phyloP scores from a whole-genome alignment of 2,329 filamentous ascomycete genomes.

The Cladosporium oxysporum region DNA sequence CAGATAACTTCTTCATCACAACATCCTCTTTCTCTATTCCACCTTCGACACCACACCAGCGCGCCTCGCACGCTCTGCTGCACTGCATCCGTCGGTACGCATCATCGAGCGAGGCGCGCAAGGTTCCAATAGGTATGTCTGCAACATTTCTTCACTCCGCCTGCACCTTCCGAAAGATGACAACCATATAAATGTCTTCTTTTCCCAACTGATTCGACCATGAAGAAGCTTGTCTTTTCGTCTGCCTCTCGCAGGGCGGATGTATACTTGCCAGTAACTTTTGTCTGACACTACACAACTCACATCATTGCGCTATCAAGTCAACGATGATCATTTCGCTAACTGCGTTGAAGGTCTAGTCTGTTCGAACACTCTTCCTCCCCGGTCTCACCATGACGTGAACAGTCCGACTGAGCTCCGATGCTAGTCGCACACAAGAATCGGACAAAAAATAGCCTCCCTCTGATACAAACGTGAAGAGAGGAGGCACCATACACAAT shows the following conservation, averaged over 20 bases:
- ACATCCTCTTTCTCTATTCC: background rate
- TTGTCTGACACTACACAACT: constrained; percentile 64
- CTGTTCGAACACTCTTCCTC: background rate
- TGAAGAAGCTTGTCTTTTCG: constrained; percentile 75
- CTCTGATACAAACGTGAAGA: background rate
- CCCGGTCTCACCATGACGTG: background rate
- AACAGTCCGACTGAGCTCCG: background rate
- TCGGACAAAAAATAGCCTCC: constrained; percentile 5
- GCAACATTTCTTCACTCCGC: constrained; percentile 13
- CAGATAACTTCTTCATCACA: constrained; percentile 5
- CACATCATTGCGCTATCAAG: constrained; percentile 4
- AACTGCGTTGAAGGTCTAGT: constrained; percentile 6
- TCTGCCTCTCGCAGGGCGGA: constrained; percentile 63
- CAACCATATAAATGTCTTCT: constrained; percentile 73
- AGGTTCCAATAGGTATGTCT: constrained; percentile 12
- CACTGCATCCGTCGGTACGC: background rate
- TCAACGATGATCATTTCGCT: constrained; percentile 7
- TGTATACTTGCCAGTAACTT: constrained; percentile 90
- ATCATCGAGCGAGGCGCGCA: background rate
- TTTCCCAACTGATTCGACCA: constrained; percentile 87
- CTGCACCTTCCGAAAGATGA: constrained; percentile 62
- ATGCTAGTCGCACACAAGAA: background rate
- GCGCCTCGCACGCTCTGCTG: constrained; percentile 1
- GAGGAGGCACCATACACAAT: constrained; percentile 20
- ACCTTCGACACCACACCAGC: background rate